phyloP scores from a whole-genome alignment of 2,329 filamentous ascomycete species.

The Polytolypa hystricis region DNA sequence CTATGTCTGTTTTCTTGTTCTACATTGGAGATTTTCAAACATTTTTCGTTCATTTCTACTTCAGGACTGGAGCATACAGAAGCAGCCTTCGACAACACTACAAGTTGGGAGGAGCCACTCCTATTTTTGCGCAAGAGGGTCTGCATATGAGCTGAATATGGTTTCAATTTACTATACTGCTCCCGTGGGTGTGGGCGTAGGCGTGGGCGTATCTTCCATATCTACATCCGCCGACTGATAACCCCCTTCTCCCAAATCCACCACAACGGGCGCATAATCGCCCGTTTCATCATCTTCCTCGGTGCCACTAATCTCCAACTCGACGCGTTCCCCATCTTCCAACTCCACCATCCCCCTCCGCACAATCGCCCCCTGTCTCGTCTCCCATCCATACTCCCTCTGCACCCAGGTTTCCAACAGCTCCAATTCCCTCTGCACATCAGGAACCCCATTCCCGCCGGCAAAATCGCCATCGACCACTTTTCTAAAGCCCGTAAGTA shows the following conservation, averaged over 20 bases:
- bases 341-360: conserved; percentile 48
- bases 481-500: conserved; percentile 43
- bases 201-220: conserved; percentile 5
- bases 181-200: too few species aligned
- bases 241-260: conserved; percentile 31
- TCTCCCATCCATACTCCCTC: conserved; percentile 47
- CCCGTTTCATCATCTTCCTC: conserved; percentile 54
- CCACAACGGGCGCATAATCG: conserved; percentile 52
- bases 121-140: too few species aligned
- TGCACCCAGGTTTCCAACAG: conserved; percentile 45
- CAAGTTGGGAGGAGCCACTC: too few species aligned
- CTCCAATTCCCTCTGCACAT: conserved; percentile 43
- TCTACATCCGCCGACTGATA: conserved; percentile 2
- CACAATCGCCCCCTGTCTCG: conserved; percentile 41
- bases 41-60: too few species aligned
- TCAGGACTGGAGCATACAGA: too few species aligned
- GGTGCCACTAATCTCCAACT: conserved; percentile 43
- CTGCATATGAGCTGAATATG: too few species aligned
- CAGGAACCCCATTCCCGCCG: conserved; percentile 20
- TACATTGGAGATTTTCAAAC: too few species aligned
- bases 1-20: too few species aligned
- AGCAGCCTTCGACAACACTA: too few species aligned
- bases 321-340: conserved; percentile 53
- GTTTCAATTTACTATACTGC: too few species aligned
- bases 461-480: conserved; percentile 34